Conservation (phyloP, 2,329 filamentous ascomycete species). For the Trichoderma asperellum region DNA sequence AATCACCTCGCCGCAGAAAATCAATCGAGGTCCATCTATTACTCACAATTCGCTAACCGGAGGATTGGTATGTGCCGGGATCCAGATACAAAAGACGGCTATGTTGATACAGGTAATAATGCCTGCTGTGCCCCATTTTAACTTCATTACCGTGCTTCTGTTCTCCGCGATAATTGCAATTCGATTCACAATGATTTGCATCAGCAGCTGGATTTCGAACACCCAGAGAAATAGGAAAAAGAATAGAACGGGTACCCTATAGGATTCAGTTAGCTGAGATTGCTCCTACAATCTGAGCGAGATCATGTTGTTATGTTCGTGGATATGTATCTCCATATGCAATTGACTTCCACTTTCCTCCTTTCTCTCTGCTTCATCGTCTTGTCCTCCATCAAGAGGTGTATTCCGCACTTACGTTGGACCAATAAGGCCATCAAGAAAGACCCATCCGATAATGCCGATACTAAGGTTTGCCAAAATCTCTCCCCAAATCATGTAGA, state of each 20-base stretch:
- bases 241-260: constrained; percentile 17
- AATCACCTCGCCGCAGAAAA: background rate
- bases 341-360: background rate
- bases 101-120: constrained; percentile 56
- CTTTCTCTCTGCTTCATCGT: background rate
- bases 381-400: background rate
- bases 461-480: constrained; percentile 36
- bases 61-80: constrained; percentile 48
- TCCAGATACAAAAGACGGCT: constrained; percentile 58
- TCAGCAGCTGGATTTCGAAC: constrained; percentile 45
- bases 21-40: too few relatives aligned
- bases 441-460: constrained; percentile 36
- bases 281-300: background rate
- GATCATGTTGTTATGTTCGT: too few relatives aligned
- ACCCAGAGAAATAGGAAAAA: constrained; percentile 14
- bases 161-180: constrained; percentile 48
- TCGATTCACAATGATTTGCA: constrained; percentile 52
- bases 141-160: constrained; percentile 34
- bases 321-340: background rate
- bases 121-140: constrained; percentile 53
- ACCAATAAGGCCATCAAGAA: constrained; percentile 33
- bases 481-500: constrained; percentile 39
- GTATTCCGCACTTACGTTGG: constrained; percentile 12
- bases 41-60: constrained; percentile 1
- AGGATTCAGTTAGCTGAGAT: background rate